phyloP scores from a whole-genome alignment of 139 green algal species.

The Ettlia oleoabundans region DNA sequence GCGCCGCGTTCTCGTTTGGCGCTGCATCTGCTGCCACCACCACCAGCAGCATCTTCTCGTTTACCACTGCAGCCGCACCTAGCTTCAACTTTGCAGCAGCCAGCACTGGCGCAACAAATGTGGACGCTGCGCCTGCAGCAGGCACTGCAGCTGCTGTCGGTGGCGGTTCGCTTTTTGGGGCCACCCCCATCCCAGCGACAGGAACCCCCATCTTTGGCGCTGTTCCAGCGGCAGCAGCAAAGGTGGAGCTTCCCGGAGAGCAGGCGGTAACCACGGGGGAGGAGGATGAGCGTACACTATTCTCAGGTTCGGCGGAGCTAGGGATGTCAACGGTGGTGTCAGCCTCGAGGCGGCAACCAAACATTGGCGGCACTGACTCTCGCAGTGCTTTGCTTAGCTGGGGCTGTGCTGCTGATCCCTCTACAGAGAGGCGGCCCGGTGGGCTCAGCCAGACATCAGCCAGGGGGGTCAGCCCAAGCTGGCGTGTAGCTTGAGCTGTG shows the following conservation, averaged over 20 bases:
- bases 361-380: too few species aligned
- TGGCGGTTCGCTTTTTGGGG: slow-evolving; percentile 33
- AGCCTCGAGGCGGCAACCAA: too few species aligned
- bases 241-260: slow-evolving; percentile 45
- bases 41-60: slow-evolving; percentile 24
- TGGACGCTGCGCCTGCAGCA: not conserved
- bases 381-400: too few species aligned
- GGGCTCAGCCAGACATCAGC: too few species aligned
- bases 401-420: too few species aligned
- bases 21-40: not conserved
- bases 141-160: not conserved
- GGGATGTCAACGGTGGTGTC: too few species aligned
- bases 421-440: too few species aligned
- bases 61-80: slow-evolving; percentile 1
- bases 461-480: too few species aligned
- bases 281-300: slow-evolving; percentile 74
- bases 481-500: not conserved
- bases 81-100: slow-evolving; percentile 19
- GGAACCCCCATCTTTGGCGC: slow-evolving; percentile 43
- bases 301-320: slow-evolving; percentile 42
- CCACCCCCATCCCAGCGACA: slow-evolving; percentile 35
- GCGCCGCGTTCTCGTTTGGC: slow-evolving; percentile 44
- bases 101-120: not conserved
- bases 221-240: not conserved
- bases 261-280: slow-evolving; percentile 73